Evolutionary conservation across 768 basidiomycete species (phyloP), one percentile per base, ranked within the genome.

Genomic region (Auriculariales sp.): DNA sequence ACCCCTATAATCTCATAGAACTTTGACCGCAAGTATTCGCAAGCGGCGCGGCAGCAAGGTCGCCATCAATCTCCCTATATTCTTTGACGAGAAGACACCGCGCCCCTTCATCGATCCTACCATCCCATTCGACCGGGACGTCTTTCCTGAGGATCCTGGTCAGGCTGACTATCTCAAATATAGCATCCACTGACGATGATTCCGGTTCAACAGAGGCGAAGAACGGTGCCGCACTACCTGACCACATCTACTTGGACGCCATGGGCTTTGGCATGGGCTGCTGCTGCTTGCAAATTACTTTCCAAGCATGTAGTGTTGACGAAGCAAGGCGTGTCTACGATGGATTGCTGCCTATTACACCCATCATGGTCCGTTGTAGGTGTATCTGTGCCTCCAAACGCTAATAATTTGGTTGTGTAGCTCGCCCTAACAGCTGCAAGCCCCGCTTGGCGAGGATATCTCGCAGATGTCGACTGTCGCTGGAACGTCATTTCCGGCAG

Each of bases 181-280:
- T 32, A n/a, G 17, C 15, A 32, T 19, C 17, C 25, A 17, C 28
- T 6, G 5, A 11, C 14, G 39, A 57, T 54, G 45, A 15, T 51
- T 57, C 19, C 50, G 55, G 48, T 54, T 39, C 27, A 46, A 39
- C 54, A 87, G 91, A 95, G 71, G 92, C 92, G 1, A 87, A 81
- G 66, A 73, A 80, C 54, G 92, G 93, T 2, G 90, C 92, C 3
- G 92, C 93, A 14, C 72, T 89, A 30, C 69, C 72, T 28, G 81
- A 94, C 62, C 93, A 98, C 64, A 88, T 99, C 54, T 98, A 98
- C 62, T 76, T 98, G 71, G 95, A 99, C 63, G 93, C 95, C 7
- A 98, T 98, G 95, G 94, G 93, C 27, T 99, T 99, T 63, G 95
- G 95, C 44, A 99, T 98, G 95, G 95, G 95, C 4, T 98, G 94